Evolutionary conservation across 768 basidiomycete species (phyloP).

Genomic region (Fistulinella prunicolor): DNA sequence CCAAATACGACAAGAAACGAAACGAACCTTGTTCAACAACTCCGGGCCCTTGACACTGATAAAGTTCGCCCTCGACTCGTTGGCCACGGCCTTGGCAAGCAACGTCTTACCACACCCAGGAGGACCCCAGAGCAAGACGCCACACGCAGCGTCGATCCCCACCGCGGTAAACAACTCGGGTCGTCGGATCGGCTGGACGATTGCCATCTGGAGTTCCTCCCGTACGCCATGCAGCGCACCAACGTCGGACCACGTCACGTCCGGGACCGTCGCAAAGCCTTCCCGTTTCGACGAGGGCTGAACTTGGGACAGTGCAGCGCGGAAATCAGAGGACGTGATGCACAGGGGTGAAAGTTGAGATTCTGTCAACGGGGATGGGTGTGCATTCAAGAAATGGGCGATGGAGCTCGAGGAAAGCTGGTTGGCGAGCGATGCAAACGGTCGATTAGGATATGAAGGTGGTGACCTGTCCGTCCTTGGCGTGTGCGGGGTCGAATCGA

Average conservation of each 20-base stretch:
- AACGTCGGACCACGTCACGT: conserved; percentile 92
- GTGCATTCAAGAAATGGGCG: conserved; percentile 83
- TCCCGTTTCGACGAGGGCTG: conserved; percentile 97
- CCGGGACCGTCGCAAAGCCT: conserved; percentile 96
- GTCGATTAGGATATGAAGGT: conserved; percentile 18
- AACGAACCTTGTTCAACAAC: conserved; percentile 83
- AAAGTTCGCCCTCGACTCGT: conserved; percentile 93
- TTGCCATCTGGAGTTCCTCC: conserved; percentile 95
- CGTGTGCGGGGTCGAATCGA: conserved; percentile 31
- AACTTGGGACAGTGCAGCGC: conserved; percentile 75
- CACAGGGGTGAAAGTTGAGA: conserved; percentile 77
- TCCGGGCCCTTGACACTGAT: conserved; percentile 99
- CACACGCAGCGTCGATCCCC: conserved; percentile 89
- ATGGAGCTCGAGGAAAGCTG: conserved; percentile 65
- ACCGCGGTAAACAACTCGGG: conserved; percentile 87
- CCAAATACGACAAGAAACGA: too few species aligned
- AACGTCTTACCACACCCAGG: conserved; percentile 98
- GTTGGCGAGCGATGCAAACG: conserved; percentile 37
- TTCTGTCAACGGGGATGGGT: conserved; percentile 76
- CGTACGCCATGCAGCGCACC: conserved; percentile 86
- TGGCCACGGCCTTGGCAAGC: conserved; percentile 97
- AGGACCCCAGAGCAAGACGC: conserved; percentile 97
- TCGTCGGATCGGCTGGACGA: conserved; percentile 89
- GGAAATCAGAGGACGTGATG: conserved; percentile 81
- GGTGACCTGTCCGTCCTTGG: conserved; percentile 18